A percentile compares a stretch with the other conserved stretches of the same genome.
phyloP scores from a whole-genome alignment of 768 basidiomycete genomes.

The Lenzites betulinus region DNA sequence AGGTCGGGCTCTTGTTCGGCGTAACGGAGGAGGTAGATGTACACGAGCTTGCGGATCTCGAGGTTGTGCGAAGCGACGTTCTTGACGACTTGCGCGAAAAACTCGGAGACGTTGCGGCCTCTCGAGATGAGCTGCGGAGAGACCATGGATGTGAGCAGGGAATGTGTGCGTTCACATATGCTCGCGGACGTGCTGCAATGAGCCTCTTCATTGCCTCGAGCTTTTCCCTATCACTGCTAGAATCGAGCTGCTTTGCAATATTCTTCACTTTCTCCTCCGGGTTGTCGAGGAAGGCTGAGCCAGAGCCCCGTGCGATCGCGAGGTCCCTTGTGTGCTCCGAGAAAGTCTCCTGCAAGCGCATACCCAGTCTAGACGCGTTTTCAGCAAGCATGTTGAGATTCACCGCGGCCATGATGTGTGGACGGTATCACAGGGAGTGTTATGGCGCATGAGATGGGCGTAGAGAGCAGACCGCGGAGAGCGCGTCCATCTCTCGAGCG shows the following conservation, averaged over 20 bases:
- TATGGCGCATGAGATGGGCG: too few relatives aligned
- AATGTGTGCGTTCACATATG: background rate
- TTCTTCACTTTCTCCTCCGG: conserved; percentile 83
- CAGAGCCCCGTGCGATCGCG: conserved; percentile 52
- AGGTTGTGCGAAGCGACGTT: conserved; percentile 92
- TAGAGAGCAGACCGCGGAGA: too few relatives aligned
- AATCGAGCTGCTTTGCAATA: conserved; percentile 85
- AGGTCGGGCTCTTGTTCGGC: conserved; percentile 94
- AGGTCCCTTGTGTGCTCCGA: conserved; percentile 81
- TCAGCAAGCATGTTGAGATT: conserved; percentile 56
- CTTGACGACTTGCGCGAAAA: conserved; percentile 97
- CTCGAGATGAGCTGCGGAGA: conserved; percentile 83
- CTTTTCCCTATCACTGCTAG: conserved; percentile 85
- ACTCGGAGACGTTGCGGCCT: conserved; percentile 85
- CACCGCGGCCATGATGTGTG: conserved; percentile 11
- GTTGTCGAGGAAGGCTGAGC: conserved; percentile 63
- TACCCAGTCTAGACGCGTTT: conserved; percentile 82
- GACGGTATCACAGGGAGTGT: too few relatives aligned
- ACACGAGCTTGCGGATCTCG: conserved; percentile 95
- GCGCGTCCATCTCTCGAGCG: too few relatives aligned
- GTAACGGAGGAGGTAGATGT: conserved; percentile 95
- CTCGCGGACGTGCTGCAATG: conserved; percentile 73
- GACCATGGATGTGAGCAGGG: background rate
- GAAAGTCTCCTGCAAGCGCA: conserved; percentile 81
- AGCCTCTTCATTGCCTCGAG: conserved; percentile 94